These are phyloP conservation scores for Cystoderma amianthinum DNA, from an alignment of 768 basidiomycete species.

Conservation along the genomic window DNA sequence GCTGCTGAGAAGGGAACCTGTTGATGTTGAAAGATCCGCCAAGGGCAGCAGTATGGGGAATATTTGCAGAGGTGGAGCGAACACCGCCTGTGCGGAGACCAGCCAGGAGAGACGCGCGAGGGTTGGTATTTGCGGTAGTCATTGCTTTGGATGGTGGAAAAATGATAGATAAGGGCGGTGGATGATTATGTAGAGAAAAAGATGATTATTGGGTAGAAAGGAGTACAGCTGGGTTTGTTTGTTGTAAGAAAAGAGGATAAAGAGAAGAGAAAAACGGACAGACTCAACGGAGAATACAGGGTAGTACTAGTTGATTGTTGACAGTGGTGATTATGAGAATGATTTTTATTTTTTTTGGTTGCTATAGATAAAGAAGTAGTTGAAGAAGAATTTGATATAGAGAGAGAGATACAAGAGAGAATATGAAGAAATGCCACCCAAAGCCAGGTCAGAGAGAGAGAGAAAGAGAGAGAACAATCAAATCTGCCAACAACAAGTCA, in stretches of 20 bases:
- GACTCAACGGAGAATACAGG: conserved; percentile 2
- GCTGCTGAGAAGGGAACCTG: conserved; percentile 42
- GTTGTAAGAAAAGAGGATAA: conserved; percentile 9
- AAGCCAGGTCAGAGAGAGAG: conserved; percentile 25
- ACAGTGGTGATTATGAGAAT: conserved; percentile 11
- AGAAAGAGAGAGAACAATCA: conserved; percentile 23
- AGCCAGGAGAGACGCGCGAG: conserved; percentile 79
- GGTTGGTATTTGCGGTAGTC: conserved; percentile 42
- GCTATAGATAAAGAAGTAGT: conserved; percentile 19
- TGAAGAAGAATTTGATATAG: conserved; percentile 15
- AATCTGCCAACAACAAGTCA: conserved; percentile 6
- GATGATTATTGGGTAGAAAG: conserved; percentile 30
- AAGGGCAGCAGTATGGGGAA: conserved; percentile 68
- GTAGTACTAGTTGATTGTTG: not conserved
- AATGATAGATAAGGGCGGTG: conserved; percentile 25
- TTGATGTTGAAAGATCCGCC: conserved; percentile 57
- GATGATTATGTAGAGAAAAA: conserved; percentile 18
- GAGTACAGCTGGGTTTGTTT: conserved; percentile 22
- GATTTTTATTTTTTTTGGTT: conserved; percentile 14
- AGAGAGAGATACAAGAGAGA: conserved; percentile 22
- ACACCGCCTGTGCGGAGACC: conserved; percentile 90
- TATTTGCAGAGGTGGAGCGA: conserved; percentile 55
- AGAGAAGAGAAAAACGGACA: conserved; percentile 5
- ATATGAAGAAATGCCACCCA: conserved; percentile 22
- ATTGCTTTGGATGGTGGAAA: conserved; percentile 26